A percentile compares a stretch with the other conserved stretches of the same genome.
These are phyloP conservation scores for Uronychia binucleata DNA, from an alignment of 73 alveolate species.

Conservation along the genomic window DNA sequence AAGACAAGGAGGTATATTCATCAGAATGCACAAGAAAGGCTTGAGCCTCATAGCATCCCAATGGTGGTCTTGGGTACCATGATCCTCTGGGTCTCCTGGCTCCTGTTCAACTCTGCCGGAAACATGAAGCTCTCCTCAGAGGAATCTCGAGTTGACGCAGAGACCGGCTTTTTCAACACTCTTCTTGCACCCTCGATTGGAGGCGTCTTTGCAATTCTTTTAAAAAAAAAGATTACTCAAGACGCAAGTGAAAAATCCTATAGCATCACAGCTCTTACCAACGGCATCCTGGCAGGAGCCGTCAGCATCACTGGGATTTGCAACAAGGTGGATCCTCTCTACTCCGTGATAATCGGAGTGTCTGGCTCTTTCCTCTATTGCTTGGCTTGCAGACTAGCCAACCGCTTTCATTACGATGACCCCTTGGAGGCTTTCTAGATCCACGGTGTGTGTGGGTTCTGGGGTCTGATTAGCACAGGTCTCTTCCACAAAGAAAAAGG, in stretches of 20 bases:
- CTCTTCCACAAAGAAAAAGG: slow-evolving; percentile 34
- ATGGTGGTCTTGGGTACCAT: slow-evolving; percentile 63
- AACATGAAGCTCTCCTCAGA: background rate
- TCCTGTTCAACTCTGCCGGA: slow-evolving; percentile 64
- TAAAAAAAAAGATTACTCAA: background rate
- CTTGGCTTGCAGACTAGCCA: slow-evolving; percentile 27
- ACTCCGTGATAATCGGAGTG: slow-evolving; percentile 41
- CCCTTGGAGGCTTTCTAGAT: slow-evolving; percentile 64
- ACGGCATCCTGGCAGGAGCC: slow-evolving; percentile 67
- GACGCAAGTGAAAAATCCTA: background rate
- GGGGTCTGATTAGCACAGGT: slow-evolving; percentile 53
- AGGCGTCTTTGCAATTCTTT: background rate
- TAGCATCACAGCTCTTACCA: slow-evolving; percentile 38
- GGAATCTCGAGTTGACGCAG: background rate
- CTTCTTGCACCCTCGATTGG: background rate
- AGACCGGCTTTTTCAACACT: slow-evolving; percentile 5
- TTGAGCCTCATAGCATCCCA: slow-evolving; percentile 59
- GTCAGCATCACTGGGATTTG: slow-evolving; percentile 67
- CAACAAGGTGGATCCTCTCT: slow-evolving; percentile 48
- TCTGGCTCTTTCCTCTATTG: slow-evolving; percentile 43
- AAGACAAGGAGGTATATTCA: slow-evolving; percentile 18
- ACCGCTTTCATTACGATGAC: slow-evolving; percentile 52
- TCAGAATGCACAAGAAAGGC: slow-evolving; percentile 47
- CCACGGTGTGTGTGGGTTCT: slow-evolving; percentile 64
- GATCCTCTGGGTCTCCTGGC: slow-evolving; percentile 73